phyloP scores from a whole-genome alignment of 306 rosid species.

The Glycyrrhiza uralensis region DNA sequence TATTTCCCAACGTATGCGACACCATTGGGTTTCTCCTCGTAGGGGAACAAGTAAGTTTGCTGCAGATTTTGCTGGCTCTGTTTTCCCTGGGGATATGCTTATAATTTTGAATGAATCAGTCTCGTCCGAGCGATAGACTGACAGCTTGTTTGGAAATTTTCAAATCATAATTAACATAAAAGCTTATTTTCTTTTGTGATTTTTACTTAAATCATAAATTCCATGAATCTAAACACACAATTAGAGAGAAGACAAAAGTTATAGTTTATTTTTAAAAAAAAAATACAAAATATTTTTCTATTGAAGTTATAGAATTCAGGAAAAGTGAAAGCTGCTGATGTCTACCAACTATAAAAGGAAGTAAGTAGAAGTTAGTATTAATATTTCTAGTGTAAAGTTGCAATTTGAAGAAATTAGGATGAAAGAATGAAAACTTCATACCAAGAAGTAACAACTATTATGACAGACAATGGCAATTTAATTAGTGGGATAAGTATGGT shows the following conservation, averaged over 20 bases:
- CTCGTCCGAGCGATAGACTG: no score
- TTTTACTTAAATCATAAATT: no score
- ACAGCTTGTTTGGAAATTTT: no score
- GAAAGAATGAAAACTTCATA: slow-evolving; percentile 1
- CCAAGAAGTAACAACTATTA: background rate
- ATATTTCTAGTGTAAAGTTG: background rate
- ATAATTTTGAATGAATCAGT: no score
- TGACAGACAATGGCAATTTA: background rate
- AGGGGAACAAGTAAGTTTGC: background rate
- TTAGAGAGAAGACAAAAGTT: background rate
- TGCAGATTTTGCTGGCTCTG: background rate
- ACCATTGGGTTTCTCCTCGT: background rate
- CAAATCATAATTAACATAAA: no score
- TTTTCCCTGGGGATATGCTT: no score
- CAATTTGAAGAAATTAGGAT: background rate
- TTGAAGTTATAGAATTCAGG: background rate
- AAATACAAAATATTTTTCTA: background rate
- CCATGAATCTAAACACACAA: no score
- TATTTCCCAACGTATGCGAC: background rate
- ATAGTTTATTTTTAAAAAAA: background rate
- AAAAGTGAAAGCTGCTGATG: background rate
- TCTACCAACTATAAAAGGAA: background rate
- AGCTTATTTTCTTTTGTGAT: no score
- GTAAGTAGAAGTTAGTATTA: background rate
- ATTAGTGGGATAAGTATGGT: slow-evolving; percentile 13